Conservation (phyloP, 345 rosid species). For the Syzygium jambos region DNA sequence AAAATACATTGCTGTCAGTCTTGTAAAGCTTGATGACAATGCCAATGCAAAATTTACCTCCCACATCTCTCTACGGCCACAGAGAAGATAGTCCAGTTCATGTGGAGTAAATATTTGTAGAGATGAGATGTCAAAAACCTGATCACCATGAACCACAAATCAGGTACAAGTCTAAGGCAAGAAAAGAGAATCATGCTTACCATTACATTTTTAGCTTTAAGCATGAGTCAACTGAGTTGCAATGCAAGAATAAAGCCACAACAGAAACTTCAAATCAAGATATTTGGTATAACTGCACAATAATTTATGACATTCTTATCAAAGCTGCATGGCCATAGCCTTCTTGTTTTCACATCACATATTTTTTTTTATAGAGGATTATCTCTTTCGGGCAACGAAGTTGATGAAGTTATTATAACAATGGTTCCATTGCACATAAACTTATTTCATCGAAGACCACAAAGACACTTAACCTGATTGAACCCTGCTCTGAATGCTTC, state of each 20-base stretch:
- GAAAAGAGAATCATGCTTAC: neutral
- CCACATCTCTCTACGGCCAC: constrained; percentile 99
- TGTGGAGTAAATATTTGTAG: constrained; percentile 86
- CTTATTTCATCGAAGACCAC: neutral
- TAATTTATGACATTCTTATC: neutral
- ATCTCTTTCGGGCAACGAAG: neutral
- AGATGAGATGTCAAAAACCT: constrained; percentile 92
- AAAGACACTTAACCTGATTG: constrained; percentile 56
- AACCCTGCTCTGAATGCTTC: constrained; percentile 96
- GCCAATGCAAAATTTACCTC: constrained; percentile 38
- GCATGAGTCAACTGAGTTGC: neutral
- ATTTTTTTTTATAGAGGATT: neutral
- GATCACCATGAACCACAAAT: constrained; percentile 4
- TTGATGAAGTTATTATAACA: neutral
- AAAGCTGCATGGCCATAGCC: neutral
- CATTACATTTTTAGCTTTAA: neutral
- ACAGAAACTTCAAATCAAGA: neutral
- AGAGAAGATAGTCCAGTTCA: constrained; percentile 87
- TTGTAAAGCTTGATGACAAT: neutral
- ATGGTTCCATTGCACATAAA: neutral
- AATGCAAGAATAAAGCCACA: neutral
- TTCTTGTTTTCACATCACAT: neutral
- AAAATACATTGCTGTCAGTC: neutral
- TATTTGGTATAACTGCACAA: neutral
- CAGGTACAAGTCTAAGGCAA: neutral